Evolutionary conservation across 179 eudicot species (phyloP).

Genomic region (Heliamphora pulchella): DNA sequence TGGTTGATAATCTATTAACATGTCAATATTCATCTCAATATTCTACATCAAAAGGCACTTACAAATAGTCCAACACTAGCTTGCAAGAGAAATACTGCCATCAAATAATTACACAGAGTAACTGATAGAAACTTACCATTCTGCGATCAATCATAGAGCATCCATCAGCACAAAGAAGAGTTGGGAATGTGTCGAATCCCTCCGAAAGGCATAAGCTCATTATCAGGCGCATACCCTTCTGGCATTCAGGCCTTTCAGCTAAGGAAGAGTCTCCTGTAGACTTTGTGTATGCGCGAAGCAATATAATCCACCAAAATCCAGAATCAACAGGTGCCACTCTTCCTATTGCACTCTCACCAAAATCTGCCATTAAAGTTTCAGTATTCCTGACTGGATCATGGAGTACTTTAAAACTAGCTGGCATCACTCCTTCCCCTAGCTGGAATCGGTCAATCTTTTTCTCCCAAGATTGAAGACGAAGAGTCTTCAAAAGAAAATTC

Average conservation of each 20-base stretch:
- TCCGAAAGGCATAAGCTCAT: slow-evolving; percentile 84
- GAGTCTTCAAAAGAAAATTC: slow-evolving; percentile 78
- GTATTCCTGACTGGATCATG: slow-evolving; percentile 72
- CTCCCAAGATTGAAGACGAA: slow-evolving; percentile 91
- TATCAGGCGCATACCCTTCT: slow-evolving; percentile 82
- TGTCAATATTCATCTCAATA: too few species aligned
- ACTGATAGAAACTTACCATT: slow-evolving; percentile 52
- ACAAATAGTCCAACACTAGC: neutral
- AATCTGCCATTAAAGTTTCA: slow-evolving; percentile 82
- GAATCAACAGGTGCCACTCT: slow-evolving; percentile 97
- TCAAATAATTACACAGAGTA: neutral
- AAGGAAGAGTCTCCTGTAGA: slow-evolving; percentile 75
- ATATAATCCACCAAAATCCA: slow-evolving; percentile 97
- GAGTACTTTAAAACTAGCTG: slow-evolving; percentile 90
- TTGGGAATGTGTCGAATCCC: slow-evolving; percentile 93
- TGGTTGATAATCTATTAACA: too few species aligned
- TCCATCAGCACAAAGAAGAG: slow-evolving; percentile 95
- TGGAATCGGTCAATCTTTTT: slow-evolving; percentile 80
- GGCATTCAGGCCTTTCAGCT: slow-evolving; percentile 89
- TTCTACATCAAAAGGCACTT: too few species aligned
- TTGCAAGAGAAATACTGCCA: neutral
- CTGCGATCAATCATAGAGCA: slow-evolving; percentile 96
- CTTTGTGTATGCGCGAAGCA: slow-evolving; percentile 85
- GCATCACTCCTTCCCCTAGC: slow-evolving; percentile 95
- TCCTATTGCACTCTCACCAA: slow-evolving; percentile 95